Evolutionary conservation across 2,329 filamentous ascomycete genomes (phyloP).

Genomic region (Ophiostoma fasciatum): DNA sequence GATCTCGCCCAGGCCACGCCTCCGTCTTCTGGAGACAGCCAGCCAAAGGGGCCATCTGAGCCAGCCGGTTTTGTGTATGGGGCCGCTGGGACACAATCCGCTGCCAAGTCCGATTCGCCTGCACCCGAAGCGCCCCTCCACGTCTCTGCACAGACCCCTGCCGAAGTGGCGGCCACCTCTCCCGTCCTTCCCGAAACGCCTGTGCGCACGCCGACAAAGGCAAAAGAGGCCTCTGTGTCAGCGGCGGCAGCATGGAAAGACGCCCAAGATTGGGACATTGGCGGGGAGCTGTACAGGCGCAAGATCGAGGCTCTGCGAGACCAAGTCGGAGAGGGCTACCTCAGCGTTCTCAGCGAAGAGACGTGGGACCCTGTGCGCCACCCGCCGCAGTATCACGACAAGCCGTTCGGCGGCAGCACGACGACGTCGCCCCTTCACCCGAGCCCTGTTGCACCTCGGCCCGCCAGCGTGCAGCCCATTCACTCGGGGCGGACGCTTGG

Average conservation of each 20-base stretch:
- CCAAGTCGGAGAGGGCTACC: conserved; percentile 75
- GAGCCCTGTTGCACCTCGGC: conserved; percentile 21
- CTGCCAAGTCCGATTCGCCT: too few relatives aligned
- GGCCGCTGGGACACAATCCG: not conserved
- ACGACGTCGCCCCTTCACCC: conserved; percentile 22
- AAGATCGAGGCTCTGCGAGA: conserved; percentile 77
- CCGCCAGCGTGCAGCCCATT: conserved; percentile 30
- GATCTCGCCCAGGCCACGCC: not conserved
- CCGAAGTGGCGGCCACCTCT: not conserved
- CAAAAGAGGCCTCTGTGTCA: not conserved
- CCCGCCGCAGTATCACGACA: conserved; percentile 22
- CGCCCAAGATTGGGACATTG: conserved; percentile 46
- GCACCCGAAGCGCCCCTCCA: not conserved
- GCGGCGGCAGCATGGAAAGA: conserved; percentile 21
- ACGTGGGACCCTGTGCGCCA: conserved; percentile 35
- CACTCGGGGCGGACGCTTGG: conserved; percentile 38
- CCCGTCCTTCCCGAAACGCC: conserved; percentile 6
- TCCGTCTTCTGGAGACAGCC: not conserved
- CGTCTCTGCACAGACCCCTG: not conserved
- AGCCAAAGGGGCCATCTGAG: not conserved
- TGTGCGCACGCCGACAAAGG: conserved; percentile 5
- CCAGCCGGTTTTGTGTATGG: not conserved
- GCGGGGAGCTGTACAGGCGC: conserved; percentile 67
- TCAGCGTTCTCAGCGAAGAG: conserved; percentile 75
- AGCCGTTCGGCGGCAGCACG: conserved; percentile 22